Percentiles rank a stretch among this genome's conserved stretches.
Conservation (phyloP, 768 basidiomycete species). For the Amanita brunnescens region DNA sequence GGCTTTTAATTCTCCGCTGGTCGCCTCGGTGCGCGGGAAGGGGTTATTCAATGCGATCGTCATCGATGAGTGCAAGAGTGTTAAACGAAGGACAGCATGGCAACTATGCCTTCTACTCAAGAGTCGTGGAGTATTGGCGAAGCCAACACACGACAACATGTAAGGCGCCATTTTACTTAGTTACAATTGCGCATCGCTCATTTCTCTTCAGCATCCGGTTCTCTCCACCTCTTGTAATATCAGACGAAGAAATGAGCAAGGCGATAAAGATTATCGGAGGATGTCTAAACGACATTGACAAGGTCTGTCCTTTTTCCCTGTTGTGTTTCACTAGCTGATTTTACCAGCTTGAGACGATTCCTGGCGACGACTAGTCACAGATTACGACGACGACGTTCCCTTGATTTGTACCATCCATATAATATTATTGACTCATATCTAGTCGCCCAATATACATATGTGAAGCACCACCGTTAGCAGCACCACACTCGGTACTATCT, state of each 20-base stretch:
- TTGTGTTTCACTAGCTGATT: neutral
- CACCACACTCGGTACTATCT: slow-evolving; percentile 34
- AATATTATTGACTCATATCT: too few relatives aligned
- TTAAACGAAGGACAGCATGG: slow-evolving; percentile 83
- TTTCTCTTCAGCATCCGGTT: slow-evolving; percentile 70
- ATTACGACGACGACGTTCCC: slow-evolving; percentile 1
- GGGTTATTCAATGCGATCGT: slow-evolving; percentile 92
- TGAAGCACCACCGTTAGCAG: slow-evolving; percentile 45
- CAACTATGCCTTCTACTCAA: slow-evolving; percentile 90
- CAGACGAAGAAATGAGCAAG: slow-evolving; percentile 74
- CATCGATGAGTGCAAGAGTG: slow-evolving; percentile 76
- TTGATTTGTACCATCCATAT: neutral
- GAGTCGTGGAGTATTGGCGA: slow-evolving; percentile 85
- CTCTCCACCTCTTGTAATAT: slow-evolving; percentile 91
- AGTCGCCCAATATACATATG: slow-evolving; percentile 16
- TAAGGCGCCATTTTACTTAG: slow-evolving; percentile 29
- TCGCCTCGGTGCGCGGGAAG: slow-evolving; percentile 73
- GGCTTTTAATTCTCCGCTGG: slow-evolving; percentile 58
- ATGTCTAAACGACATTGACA: slow-evolving; percentile 74
- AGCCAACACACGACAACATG: slow-evolving; percentile 95
- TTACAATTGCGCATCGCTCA: neutral
- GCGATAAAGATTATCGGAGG: slow-evolving; percentile 71
- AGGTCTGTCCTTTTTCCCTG: slow-evolving; percentile 30
- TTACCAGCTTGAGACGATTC: slow-evolving; percentile 14
- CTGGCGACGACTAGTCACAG: slow-evolving; percentile 12